Base-by-base conservation (phyloP, 2,329 filamentous ascomycete species). In the Gaeumannomyces tritici region DNA sequence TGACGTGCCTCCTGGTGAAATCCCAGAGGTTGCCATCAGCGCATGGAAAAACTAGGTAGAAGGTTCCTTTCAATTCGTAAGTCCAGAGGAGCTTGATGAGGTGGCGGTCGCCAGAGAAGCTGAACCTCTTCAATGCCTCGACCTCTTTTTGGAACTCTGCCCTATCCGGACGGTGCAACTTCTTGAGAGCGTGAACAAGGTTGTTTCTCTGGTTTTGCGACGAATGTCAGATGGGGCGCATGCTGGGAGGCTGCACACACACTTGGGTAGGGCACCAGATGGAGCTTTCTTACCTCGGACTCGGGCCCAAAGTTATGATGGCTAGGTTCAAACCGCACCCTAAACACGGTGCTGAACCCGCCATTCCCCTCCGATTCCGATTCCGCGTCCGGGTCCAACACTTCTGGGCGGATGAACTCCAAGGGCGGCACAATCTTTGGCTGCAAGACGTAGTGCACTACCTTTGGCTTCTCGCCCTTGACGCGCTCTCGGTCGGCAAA, bases 31-130 rank as follows among this genome's bases (percentile, higher is more conserved):
- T 63, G 51, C 33, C 62, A 4, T 65, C 54, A 2, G 67, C 67
- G 57, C 64, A 65, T 4, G 63, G 62, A 26, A 69, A 69, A 21
- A 69, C 31, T 13, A 68, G 59, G 8, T 61, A 64, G n/a, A 57
- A 67, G 7, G 57, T n/a, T 0, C 51, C 21, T 5, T 33, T 33
- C 12, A 64, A 59, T 12, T 68, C 57, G 55, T 67, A 69, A 0
- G 65, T 66, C 12, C 59, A 62, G 8, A 68, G 62, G 0, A 69
- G 65, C 8, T 64, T 65, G 24, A 67, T 67, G 0, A 69, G 58
- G 26, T 69, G 63, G 0, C 57, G n/a, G 31, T 68, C 62, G 0
- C 15, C 57, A 11, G 6, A n/a, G 42, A 65, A 51, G 31, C 62
- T 63, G 61, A 67, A 65, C 12, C 60, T 61, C 18, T 64, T 67